These are phyloP conservation scores for Trichoderma simmonsii DNA, from an alignment of 2,329 filamentous ascomycete species.

Conservation along the genomic window DNA sequence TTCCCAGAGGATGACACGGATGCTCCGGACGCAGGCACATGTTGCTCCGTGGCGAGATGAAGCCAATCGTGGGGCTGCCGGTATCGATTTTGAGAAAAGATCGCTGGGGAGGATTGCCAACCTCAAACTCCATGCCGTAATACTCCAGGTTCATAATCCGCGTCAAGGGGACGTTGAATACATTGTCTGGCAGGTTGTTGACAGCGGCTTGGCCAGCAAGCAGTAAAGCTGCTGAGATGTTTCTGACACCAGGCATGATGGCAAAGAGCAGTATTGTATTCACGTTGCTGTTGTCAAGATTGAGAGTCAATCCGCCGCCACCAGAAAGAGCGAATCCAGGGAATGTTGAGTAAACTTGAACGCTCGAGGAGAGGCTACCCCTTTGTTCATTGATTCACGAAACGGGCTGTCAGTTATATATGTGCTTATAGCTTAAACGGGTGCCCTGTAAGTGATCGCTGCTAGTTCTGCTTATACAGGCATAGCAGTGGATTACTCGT, in stretches of 20 bases:
- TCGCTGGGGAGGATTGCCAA: neutral
- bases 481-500: neutral
- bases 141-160: neutral
- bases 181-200: neutral
- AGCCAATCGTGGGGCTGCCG: neutral
- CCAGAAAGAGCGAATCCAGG: neutral
- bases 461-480: neutral
- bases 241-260: neutral
- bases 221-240: neutral
- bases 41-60: neutral
- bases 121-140: conserved; percentile 3
- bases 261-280: neutral
- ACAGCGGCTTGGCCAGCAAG: neutral
- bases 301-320: neutral
- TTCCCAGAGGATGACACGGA: neutral
- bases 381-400: neutral
- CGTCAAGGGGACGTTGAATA: neutral
- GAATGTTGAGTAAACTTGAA: neutral
- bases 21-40: neutral
- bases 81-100: conserved; percentile 3
- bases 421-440: neutral
- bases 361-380: neutral
- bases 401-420: neutral
- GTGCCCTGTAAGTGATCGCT: neutral
- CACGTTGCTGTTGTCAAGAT: neutral